Base-by-base conservation (phyloP, 352 stramenopile species). In the Achlya hypogyna region DNA sequence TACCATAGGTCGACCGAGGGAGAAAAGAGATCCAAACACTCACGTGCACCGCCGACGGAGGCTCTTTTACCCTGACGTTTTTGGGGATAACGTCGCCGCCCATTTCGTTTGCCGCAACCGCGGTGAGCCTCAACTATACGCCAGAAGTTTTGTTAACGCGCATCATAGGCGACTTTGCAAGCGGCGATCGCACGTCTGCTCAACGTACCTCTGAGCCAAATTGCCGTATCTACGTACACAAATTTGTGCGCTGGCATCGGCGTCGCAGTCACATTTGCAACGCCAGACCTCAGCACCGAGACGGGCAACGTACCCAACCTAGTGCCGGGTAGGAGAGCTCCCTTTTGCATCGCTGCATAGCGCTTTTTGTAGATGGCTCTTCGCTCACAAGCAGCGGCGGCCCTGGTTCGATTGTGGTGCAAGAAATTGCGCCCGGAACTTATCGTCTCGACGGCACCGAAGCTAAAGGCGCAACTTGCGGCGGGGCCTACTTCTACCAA, bases 1-100 rank as follows among this genome's bases (percentile, higher is more conserved):
- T 38, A 25, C 9, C 14, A 9, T 58, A 67, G 60, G 34, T 54
- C 6, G 43, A 54, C 18, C 22, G 31, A 67, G 60, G 60, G 1
- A 25, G 88, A 66, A 87, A 81, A 29, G 86, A 93, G 68, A 75
- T 75, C 14, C 82, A 93, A 27, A 82, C 82, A 14, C 40, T 95
- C 5, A 56, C 88, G 12, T 95, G 86, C 35, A 73, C 88, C n/a
- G 86, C 84, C 0, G 81, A 91, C 45, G 80, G 73, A 12, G 86
- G 86, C 0, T 88, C 77, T 47, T 84, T 95, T 25, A 76, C 73
- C 2, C 32, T 95, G 27, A 29, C 85, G n/a, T 93, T 84, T 43
- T 73, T 72, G 12, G 77, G 79, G 6, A 78, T 78, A 25, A n/a
- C 40, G 25, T 91, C 86, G 3, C 70, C 75, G 27, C 67, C 79